These are phyloP conservation scores for Pseudoperonospora humuli DNA, from an alignment of 352 stramenopile genomes.

Conservation along the genomic window DNA sequence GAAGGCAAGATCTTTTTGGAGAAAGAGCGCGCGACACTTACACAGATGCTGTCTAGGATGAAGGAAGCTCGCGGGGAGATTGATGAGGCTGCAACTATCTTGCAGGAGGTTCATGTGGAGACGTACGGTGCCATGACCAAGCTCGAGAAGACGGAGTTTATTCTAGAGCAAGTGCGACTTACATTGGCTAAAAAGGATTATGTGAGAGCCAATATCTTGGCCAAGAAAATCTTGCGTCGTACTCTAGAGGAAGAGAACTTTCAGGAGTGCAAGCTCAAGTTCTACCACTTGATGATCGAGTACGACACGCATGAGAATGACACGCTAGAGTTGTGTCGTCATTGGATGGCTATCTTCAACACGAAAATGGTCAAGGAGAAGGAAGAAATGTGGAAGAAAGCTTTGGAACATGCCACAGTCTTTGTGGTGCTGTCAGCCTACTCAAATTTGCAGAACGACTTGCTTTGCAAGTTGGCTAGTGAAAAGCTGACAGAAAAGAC, in stretches of 20 bases:
- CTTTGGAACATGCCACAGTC: slow-evolving; percentile 65
- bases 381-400: slow-evolving; percentile 62
- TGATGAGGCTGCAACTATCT: slow-evolving; percentile 87
- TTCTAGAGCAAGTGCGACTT: slow-evolving; percentile 96
- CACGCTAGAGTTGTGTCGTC: slow-evolving; percentile 88
- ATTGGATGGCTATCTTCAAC: slow-evolving; percentile 82
- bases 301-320: slow-evolving; percentile 96
- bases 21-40: slow-evolving; percentile 91
- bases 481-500: slow-evolving; percentile 64
- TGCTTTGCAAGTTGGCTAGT: slow-evolving; percentile 54
- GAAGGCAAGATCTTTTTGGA: slow-evolving; percentile 98
- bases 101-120: slow-evolving; percentile 98
- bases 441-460: slow-evolving; percentile 73
- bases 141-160: slow-evolving; percentile 98
- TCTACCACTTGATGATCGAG: slow-evolving; percentile 94
- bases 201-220: slow-evolving; percentile 93
- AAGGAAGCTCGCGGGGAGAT: slow-evolving; percentile 91
- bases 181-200: slow-evolving; percentile 96
- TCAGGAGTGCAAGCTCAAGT: slow-evolving; percentile 95
- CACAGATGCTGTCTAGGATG: slow-evolving; percentile 87
- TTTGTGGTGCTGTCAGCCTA: slow-evolving; percentile 71
- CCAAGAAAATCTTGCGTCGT: slow-evolving; percentile 94
- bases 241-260: slow-evolving; percentile 92
- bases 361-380: slow-evolving; percentile 63
- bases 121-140: slow-evolving; percentile 98